Base-by-base conservation (phyloP, 2,329 filamentous ascomycete genomes). In the Fusarium sambucinum region DNA sequence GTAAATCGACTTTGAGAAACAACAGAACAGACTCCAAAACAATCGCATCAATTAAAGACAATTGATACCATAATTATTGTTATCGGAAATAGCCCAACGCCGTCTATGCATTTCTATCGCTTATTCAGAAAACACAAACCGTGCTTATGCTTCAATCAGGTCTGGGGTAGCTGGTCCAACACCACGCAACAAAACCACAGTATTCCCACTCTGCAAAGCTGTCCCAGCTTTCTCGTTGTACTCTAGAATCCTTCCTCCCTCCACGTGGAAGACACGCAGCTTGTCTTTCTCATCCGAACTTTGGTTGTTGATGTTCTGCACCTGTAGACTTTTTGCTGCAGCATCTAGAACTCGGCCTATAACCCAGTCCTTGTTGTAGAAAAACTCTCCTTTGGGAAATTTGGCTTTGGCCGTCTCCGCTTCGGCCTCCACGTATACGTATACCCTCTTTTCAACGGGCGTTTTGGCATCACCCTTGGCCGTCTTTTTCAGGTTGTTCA, bases 391-490 rank as follows among this genome's bases (percentile, higher is more conserved):
- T 74, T 89, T 91, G 6, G 94, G 94, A 42, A 92, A 89, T 78
- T 97, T 97, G 9, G 92, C 89, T 53, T 89, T 92, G 3, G 94
- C 90, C 1, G 93, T 96, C 73, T 93, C 92, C 12, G 92, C 92
- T 74, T 94, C 93, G 0, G 95, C 96, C 77, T 98, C 95, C 19
- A 97, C 92, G 76, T 92, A 90, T 1, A 99, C 76, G 76, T 98
- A 98, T 3, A 99, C 81, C n/a, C 96, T 84, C 82, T 96, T 97
- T 68, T 97, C 93, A 0, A 84, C 78, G 0, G 93, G 84, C 1
- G 97, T 80, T 73, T 93, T 95, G 12, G 89, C 89, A 69, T 98
- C 95, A 1, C 96, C 96, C 81, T 97, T 97, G 4, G 96, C 95
- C 1, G 87, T 89, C 77, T 91, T 91, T 82, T 97, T 97, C 41